Evolutionary conservation across 495 filamentous ascomycete species (phyloP).

Genomic region (Xylaria intraflava): DNA sequence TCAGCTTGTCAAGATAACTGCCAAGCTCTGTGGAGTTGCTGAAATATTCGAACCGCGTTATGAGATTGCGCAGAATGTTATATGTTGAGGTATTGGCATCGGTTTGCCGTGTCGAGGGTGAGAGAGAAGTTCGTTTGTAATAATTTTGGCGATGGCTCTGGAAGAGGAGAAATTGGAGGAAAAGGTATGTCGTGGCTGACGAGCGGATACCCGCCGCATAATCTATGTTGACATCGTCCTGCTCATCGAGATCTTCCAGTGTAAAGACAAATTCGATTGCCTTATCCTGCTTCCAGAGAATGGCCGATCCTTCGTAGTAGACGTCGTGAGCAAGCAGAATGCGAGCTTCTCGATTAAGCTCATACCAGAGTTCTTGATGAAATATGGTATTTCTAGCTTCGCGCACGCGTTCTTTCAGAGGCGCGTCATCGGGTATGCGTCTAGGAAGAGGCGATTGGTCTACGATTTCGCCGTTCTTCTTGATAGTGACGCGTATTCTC

Average conservation of each 20-base stretch:
- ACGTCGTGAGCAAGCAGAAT: conserved; percentile 59
- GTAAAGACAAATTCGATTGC: conserved; percentile 56
- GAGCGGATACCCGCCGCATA: conserved; percentile 50
- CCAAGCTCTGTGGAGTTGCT: conserved; percentile 11
- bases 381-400: conserved; percentile 83
- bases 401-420: conserved; percentile 58
- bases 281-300: conserved; percentile 50
- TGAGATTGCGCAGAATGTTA: conserved; percentile 24
- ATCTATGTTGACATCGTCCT: conserved; percentile 25
- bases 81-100: conserved; percentile 17
- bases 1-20: conserved; percentile 19
- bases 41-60: conserved; percentile 21
- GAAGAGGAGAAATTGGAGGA: conserved; percentile 62
- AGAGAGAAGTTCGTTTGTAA: conserved; percentile 52
- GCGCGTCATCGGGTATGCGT: conserved; percentile 32
- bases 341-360: conserved; percentile 75
- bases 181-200: conserved; percentile 28
- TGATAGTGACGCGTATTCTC: conserved; percentile 56
- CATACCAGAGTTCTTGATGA: conserved; percentile 90
- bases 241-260: conserved; percentile 53
- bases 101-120: conserved; percentile 49
- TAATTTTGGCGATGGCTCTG: conserved; percentile 65
- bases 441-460: conserved; percentile 46
- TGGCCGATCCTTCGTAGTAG: conserved; percentile 49
- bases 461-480: conserved; percentile 36